These are phyloP conservation scores for Ogataea corticis DNA, from an alignment of 805 yeast genomes.

Conservation along the genomic window DNA sequence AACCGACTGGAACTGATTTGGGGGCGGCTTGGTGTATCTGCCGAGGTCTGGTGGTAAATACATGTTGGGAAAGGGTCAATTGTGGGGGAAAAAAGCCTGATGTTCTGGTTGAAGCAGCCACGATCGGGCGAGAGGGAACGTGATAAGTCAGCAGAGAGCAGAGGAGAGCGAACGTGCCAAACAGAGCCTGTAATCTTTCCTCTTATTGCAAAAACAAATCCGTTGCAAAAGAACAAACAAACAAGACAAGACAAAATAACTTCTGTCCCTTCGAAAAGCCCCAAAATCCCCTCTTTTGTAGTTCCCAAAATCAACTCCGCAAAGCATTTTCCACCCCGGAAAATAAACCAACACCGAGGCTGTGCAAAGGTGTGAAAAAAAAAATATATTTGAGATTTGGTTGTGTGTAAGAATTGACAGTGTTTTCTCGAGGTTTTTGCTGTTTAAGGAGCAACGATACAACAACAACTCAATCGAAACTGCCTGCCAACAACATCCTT, in stretches of 20 bases:
- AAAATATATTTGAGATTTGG: no score
- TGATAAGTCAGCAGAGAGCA: no score
- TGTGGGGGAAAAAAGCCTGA: no score
- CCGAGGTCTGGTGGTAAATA: constrained; percentile 35
- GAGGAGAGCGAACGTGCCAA: not conserved
- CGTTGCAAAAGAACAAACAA: not conserved
- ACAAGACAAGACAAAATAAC: not conserved
- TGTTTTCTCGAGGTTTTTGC: no score
- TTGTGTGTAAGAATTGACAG: no score
- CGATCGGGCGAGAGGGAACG: no score
- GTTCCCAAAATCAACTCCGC: constrained; percentile 7
- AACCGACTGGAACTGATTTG: constrained; percentile 29
- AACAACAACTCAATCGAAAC: not conserved
- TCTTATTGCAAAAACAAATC: no score
- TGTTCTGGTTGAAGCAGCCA: no score
- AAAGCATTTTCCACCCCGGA: constrained; percentile 2
- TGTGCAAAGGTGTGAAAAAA: no score
- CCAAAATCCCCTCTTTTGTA: constrained; percentile 1
- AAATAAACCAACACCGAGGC: not conserved
- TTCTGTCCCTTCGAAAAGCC: not conserved
- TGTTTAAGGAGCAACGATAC: no score
- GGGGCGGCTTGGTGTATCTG: constrained; percentile 26
- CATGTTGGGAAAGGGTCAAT: constrained; percentile 19
- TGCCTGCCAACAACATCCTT: not conserved
- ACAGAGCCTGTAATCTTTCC: no score